Conservation (phyloP, 169 alveolate genomes). For the Plasmodium malariae region DNA sequence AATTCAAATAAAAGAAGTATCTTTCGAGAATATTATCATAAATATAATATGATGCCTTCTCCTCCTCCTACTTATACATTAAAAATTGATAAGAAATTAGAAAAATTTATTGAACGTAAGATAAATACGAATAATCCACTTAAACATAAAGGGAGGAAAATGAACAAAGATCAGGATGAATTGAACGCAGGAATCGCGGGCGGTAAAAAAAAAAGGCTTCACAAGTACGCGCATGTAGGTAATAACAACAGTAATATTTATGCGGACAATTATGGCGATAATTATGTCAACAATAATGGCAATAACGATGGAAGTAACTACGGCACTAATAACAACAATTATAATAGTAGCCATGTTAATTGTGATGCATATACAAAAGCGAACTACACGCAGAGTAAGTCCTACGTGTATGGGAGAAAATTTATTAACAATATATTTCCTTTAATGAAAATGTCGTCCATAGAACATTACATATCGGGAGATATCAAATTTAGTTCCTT, state of each 20-base stretch:
- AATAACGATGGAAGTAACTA: neutral
- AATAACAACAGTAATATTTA: neutral
- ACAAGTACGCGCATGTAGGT: neutral
- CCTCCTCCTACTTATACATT: slow-evolving; percentile 76
- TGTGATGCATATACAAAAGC: neutral
- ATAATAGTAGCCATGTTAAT: neutral
- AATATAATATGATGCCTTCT: slow-evolving; percentile 61
- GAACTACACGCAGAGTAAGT: slow-evolving; percentile 13
- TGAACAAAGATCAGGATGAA: neutral
- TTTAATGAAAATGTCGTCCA: slow-evolving; percentile 58
- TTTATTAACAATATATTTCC: slow-evolving; percentile 74
- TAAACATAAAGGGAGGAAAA: slow-evolving; percentile 3
- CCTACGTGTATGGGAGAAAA: slow-evolving; percentile 52
- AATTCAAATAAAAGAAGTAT: slow-evolving; percentile 49
- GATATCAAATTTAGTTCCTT: slow-evolving; percentile 75
- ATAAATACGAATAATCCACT: neutral
- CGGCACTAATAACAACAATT: neutral
- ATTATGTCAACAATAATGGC: neutral
- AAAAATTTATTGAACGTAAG: slow-evolving; percentile 39
- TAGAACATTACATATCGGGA: slow-evolving; percentile 74
- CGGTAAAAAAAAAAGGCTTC: neutral
- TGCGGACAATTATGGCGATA: neutral
- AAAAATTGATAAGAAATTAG: slow-evolving; percentile 65
- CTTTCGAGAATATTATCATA: slow-evolving; percentile 58
- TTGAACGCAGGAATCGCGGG: neutral